Evolutionary conservation across 2,329 filamentous ascomycete species (phyloP), one percentile per base, ranked within the genome.

Genomic region (Zymoseptoria passerinii): DNA sequence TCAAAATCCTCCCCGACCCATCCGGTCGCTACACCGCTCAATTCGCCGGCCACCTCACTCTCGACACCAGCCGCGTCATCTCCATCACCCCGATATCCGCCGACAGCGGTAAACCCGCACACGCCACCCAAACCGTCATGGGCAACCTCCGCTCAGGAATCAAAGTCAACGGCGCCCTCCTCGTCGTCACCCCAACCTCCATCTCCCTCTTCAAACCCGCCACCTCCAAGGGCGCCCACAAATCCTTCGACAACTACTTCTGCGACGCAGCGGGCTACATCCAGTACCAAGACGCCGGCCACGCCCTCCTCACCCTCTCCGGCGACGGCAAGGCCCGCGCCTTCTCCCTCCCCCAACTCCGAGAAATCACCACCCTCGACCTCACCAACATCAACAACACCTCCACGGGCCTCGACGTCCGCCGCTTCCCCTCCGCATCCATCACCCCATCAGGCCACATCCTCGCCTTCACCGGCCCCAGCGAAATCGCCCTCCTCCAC

Each of bases 171-270:
- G 94, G 94, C 13, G 85, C 88, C 1, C 75, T 99, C 9, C 80
- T 97, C 51, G 90, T 84, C 58, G 89, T 92, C 73, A 89, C 86
- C 1, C 75, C 78, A 48, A 81, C 81, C 3, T 90, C 91, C 66
- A 87, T 86, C n/a, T 85, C 92, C 57, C 85, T 99, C 53, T 96
- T 96, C 78, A 89, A 86, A 64, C 92, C 94, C 0, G 86, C 90
- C 2, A 83, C 83, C 1, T 81, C 86, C 19, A 97, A 96, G 74
- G 94, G 92, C n/a, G 92, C 92, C 0, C 89, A 91, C 57, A 96
- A 94, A 67, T 85, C 86, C 1, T 97, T 94, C 75, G 91, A 96
- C 67, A 85, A 89, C 65, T 83, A 80, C 59, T 77, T 95, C 48
- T 97, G 92, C 70, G 87, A 95, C 67, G 81, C 89, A 1, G 92